phyloP scores from a whole-genome alignment of 2,329 filamentous ascomycete genomes.

The Colletotrichum costaricense region DNA sequence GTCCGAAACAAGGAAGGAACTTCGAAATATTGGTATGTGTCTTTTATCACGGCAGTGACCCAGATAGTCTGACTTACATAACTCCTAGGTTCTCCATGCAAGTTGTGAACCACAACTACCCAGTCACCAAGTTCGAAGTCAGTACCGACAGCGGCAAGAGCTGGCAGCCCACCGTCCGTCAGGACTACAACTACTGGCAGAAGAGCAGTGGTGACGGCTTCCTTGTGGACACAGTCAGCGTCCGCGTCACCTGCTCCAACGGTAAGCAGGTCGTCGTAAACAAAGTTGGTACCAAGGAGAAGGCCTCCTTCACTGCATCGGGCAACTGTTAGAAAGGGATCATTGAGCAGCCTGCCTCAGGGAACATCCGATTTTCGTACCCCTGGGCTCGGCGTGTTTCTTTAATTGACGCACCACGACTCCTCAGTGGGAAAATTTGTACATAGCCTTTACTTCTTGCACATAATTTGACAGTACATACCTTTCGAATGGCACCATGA shows the following conservation, averaged over 20 bases:
- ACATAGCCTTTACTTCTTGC: too few relatives aligned
- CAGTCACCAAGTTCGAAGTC: constrained; percentile 67
- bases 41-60: background rate
- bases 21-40: constrained; percentile 42
- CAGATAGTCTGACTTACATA: constrained; percentile 49
- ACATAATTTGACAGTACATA: too few relatives aligned
- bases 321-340: constrained; percentile 12
- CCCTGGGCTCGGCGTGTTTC: too few relatives aligned
- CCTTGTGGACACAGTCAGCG: constrained; percentile 33
- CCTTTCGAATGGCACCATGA: too few relatives aligned
- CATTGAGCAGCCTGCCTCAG: background rate
- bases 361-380: too few relatives aligned
- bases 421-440: too few relatives aligned
- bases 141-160: constrained; percentile 67
- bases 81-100: constrained; percentile 57
- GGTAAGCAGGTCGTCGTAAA: constrained; percentile 37
- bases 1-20: constrained; percentile 66
- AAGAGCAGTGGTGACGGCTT: constrained; percentile 37
- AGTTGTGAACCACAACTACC: constrained; percentile 71
- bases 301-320: constrained; percentile 24
- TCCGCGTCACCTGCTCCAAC: constrained; percentile 39
- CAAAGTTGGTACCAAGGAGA: constrained; percentile 30
- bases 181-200: constrained; percentile 53
- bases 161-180: constrained; percentile 65
- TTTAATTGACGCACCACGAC: too few relatives aligned